These are phyloP conservation scores for Xeromyces bisporus DNA, from an alignment of 495 filamentous ascomycete species.

Conservation along the genomic window DNA sequence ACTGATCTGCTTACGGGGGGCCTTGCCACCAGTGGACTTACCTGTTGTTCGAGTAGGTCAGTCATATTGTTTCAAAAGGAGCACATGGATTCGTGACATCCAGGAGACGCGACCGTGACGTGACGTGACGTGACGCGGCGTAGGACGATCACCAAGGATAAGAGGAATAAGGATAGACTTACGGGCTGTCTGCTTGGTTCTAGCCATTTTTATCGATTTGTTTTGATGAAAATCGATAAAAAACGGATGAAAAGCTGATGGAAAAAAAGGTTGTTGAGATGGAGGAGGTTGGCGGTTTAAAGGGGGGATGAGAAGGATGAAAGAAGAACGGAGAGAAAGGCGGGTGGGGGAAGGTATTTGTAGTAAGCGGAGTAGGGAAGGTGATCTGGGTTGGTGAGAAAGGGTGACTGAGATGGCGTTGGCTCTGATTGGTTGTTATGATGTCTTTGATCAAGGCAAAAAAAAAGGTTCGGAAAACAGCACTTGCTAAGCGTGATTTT, in stretches of 20 bases:
- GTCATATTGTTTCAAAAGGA: constrained; percentile 11
- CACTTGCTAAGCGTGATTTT: constrained; percentile 22
- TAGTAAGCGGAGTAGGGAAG: constrained; percentile 22
- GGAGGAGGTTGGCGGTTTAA: constrained; percentile 19
- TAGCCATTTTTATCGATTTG: constrained; percentile 59
- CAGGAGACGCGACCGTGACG: constrained; percentile 13
- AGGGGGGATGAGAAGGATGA: constrained; percentile 24
- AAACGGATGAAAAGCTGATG: constrained; percentile 35
- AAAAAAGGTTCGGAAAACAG: constrained; percentile 21
- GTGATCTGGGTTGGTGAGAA: constrained; percentile 22
- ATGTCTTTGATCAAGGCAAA: constrained; percentile 22
- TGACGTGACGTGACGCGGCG: constrained; percentile 3
- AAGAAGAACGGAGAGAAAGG: constrained; percentile 32
- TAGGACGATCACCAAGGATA: constrained; percentile 10
- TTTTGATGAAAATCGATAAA: constrained; percentile 29
- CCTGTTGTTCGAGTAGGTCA: no score
- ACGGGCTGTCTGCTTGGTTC: constrained; percentile 99
- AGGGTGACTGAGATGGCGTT: constrained; percentile 12
- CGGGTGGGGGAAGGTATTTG: constrained; percentile 36
- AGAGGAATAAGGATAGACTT: constrained; percentile 29
- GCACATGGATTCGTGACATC: constrained; percentile 10
- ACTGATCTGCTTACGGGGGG: constrained; percentile 93
- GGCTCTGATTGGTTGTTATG: no score
- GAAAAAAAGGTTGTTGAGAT: constrained; percentile 14
- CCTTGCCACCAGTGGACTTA: constrained; percentile 99